These are phyloP conservation scores for Aspergillus panamensis DNA, from an alignment of 495 filamentous ascomycete genomes.

Conservation along the genomic window DNA sequence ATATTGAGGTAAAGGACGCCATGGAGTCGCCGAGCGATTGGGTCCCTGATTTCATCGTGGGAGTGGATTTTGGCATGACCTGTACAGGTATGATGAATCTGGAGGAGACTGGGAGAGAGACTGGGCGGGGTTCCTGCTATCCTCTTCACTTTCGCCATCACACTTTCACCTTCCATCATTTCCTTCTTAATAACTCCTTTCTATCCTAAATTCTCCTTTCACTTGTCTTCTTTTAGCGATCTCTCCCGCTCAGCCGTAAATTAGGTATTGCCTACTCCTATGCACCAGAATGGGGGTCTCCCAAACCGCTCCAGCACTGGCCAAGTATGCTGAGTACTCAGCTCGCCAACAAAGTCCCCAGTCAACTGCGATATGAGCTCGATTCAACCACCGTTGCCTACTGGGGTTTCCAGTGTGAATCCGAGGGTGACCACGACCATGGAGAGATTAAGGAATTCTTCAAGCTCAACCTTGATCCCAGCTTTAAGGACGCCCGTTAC, in stretches of 20 bases:
- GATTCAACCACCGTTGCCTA: background rate
- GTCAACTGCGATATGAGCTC: background rate
- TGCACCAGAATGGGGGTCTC: background rate
- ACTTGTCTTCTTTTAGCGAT: background rate
- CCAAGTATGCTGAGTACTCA: background rate
- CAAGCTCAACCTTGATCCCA: slow-evolving; percentile 57
- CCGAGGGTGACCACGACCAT: background rate
- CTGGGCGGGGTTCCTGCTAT: background rate
- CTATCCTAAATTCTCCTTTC: background rate
- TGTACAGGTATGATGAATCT: slow-evolving; percentile 1
- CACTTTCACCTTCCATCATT: background rate
- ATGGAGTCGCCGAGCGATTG: background rate
- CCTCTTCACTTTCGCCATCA: background rate
- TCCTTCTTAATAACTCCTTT: background rate
- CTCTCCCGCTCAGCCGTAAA: background rate
- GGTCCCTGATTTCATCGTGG: slow-evolving; percentile 1
- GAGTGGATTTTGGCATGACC: slow-evolving; percentile 1
- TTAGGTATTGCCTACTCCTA: background rate
- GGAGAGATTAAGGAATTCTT: slow-evolving; percentile 50
- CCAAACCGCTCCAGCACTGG: slow-evolving; percentile 1
- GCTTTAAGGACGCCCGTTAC: slow-evolving; percentile 31
- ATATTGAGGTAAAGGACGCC: background rate
- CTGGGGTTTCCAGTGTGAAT: slow-evolving; percentile 1
- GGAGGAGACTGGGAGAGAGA: background rate
- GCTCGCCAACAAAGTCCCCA: background rate